Evolutionary conservation across 2,329 filamentous ascomycete species (phyloP), one percentile per base, ranked within the genome.

Genomic region (Ploettnerulaceae sp.): DNA sequence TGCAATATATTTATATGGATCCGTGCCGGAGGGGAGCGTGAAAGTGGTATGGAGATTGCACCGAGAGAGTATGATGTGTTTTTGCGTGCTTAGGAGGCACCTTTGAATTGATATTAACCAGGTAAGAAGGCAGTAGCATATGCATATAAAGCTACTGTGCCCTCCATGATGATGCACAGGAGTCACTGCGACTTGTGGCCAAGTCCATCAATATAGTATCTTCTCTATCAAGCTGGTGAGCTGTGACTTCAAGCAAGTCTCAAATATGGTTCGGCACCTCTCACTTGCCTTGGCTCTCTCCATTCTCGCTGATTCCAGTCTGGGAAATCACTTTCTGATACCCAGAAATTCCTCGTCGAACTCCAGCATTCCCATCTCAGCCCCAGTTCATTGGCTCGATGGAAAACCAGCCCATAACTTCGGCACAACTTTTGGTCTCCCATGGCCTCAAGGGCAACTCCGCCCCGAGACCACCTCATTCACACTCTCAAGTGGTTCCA

Each of bases 361-460:
- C 25, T 37, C 39, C 15, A 45, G 42, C 22, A 47, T 37, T 26
- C 39, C 41, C n/a, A 45, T 11, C 21, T 45, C 44, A 7, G 49
- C 46, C n/a, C 39, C 41, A 6, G 50, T 55, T 11, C 51, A 55
- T 44, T 56, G 52, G 52, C 49, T 56, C 32, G 49, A 45, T 14
- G 52, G 36, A 11, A 51, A 47, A n/a, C 54, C 54, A 9, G 22
- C 42, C 7, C 46, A 41, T 12, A 49, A 54, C 14, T 48, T 44
- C 17, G 55, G 55, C 14, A 51, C 55, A 17, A 57, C 55, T 3
- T 57, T 57, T 35, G 53, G 55, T 12, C 37, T 56, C 37, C 51
- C 55, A 14, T 57, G 55, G 55, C 29, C 47, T 22, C 34, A 40
- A 21, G 55, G 53, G 24, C 44, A 49, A 36, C 41, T 49, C 29